Evolutionary conservation across 2,329 filamentous ascomycete species (phyloP), one percentile per base, ranked within the genome.

Genomic region (Phialocephala sp.): DNA sequence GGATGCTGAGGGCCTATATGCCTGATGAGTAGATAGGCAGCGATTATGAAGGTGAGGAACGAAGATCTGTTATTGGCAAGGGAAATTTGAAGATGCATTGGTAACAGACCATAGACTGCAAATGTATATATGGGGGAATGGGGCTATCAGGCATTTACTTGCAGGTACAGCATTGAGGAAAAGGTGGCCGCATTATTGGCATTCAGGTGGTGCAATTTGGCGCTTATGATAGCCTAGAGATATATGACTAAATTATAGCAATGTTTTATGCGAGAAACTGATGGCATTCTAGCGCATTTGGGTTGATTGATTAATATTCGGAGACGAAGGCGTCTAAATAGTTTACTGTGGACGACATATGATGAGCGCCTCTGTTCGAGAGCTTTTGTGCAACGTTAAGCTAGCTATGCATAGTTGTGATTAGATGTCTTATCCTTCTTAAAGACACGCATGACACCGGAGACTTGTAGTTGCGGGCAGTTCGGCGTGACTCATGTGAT

Each of bases 401-500:
- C 18, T 12, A 18, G 18, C 18, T 15, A 36, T 56, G 11, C 41
- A n/a, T 6, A 43, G 6, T 43, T 43, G 41, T 14, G 12, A 43
- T 43, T 43, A 2, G 41, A 15, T n/a, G 14, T 6, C 14, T 15
- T 18, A 18, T n/a, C 41, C n/a, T 43, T 14, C 37, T 3, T n/a
- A n/a, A n/a, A n/a, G n/a, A n/a, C n/a, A n/a, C n/a, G n/a, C n/a
- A n/a, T n/a, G n/a, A n/a, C n/a, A n/a, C n/a, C n/a, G n/a, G n/a
- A n/a, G n/a, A n/a, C n/a, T n/a, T n/a, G n/a, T n/a, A n/a, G n/a
- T 32, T 32, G 27, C 27, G 6, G 27, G 18, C 2, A 2, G 8
- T 24, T 20, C 45, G 45, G 45, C 45, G 45, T 50, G 45, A 50
- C 45, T 50, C 45, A 50, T 24, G n/a, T 50, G 45, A 43, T 18